Conservation (phyloP, 1,284 basidiomycete genomes). For the Peniophora sp. region DNA sequence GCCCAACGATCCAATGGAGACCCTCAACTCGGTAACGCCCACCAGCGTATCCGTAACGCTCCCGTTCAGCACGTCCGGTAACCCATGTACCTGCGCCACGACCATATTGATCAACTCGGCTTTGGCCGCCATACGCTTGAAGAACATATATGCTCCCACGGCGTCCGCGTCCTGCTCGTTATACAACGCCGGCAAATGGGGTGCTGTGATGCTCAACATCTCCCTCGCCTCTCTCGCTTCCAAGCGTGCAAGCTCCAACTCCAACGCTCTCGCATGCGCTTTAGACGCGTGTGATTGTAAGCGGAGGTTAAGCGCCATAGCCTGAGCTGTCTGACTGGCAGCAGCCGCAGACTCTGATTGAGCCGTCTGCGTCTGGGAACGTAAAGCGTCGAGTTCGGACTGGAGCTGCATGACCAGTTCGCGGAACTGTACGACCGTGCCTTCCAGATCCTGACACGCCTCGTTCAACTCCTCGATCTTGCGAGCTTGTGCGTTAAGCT, state of each 20-base stretch:
- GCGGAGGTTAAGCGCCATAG: constrained; percentile 90
- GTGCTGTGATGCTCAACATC: constrained; percentile 68
- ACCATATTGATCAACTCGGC: constrained; percentile 77
- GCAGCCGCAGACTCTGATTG: constrained; percentile 74
- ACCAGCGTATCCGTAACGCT: constrained; percentile 77
- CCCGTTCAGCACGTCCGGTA: constrained; percentile 78
- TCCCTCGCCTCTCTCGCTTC: constrained; percentile 79
- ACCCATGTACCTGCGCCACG: constrained; percentile 72
- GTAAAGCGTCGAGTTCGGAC: constrained; percentile 78
- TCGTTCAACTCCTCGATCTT: constrained; percentile 71
- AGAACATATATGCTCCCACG: constrained; percentile 83
- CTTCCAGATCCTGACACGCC: constrained; percentile 76
- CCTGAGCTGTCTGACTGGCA: constrained; percentile 69
- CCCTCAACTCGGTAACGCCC: constrained; percentile 85
- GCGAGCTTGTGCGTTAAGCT: constrained; percentile 59
- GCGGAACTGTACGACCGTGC: constrained; percentile 84
- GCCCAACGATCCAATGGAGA: constrained; percentile 71
- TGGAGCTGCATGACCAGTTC: constrained; percentile 83
- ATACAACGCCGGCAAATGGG: constrained; percentile 81
- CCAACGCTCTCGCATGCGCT: constrained; percentile 82
- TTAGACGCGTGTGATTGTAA: constrained; percentile 85
- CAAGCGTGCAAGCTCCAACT: constrained; percentile 78
- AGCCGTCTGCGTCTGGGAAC: constrained; percentile 77
- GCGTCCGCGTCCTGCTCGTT: constrained; percentile 83
- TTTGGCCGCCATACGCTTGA: constrained; percentile 81